These are phyloP conservation scores for Trametopsis cervina DNA, from an alignment of 768 basidiomycete genomes.

Conservation along the genomic window DNA sequence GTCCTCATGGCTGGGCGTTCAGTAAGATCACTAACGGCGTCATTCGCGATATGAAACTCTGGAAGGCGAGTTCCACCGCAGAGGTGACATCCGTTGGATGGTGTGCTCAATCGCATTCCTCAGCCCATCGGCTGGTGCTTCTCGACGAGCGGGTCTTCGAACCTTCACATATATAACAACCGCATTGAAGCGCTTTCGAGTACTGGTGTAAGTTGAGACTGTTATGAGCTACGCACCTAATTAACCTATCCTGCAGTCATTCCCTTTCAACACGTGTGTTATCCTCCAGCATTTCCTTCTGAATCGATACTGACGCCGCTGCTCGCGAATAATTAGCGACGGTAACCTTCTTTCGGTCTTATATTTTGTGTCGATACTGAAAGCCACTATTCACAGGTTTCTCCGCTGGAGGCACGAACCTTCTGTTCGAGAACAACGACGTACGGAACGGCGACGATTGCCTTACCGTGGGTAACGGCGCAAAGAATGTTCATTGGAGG, in stretches of 20 bases:
- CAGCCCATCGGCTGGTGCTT: constrained; percentile 56
- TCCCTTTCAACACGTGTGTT: constrained; percentile 56
- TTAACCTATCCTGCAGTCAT: constrained; percentile 28
- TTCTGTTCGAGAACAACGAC: constrained; percentile 52
- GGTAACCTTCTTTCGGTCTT: neutral
- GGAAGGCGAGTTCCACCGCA: constrained; percentile 12
- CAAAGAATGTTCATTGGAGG: constrained; percentile 42
- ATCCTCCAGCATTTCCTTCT: constrained; percentile 6
- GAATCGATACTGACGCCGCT: neutral
- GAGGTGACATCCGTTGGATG: neutral
- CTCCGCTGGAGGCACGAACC: constrained; percentile 47
- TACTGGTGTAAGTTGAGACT: constrained; percentile 15
- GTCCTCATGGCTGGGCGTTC: constrained; percentile 50
- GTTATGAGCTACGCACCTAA: neutral
- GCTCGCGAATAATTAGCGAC: neutral
- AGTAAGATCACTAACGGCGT: constrained; percentile 45
- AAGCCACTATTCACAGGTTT: constrained; percentile 27
- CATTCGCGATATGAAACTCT: constrained; percentile 46
- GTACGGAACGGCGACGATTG: constrained; percentile 60
- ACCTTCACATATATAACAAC: constrained; percentile 49
- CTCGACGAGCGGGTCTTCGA: constrained; percentile 39
- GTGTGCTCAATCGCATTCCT: constrained; percentile 9
- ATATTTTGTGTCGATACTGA: neutral
- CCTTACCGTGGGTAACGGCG: constrained; percentile 48
- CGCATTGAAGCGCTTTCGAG: constrained; percentile 46